Percentiles rank a stretch among this genome's conserved stretches.
Conservation (phyloP, 2,329 filamentous ascomycete genomes). For the Paecilomyces dactylethromorphus region DNA sequence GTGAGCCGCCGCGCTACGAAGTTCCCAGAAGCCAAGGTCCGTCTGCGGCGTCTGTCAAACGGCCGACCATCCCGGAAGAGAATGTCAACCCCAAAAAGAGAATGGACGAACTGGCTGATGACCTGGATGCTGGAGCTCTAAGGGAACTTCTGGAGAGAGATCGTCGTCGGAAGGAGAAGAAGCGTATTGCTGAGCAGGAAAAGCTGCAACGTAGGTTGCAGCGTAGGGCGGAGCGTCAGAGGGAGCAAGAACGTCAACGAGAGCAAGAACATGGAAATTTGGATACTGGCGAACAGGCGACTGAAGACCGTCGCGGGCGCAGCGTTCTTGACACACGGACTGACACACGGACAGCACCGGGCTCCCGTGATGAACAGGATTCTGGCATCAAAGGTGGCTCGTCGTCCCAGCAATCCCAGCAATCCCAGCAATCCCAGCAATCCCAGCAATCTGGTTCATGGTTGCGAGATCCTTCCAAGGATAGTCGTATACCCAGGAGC, state of each 20-base stretch:
- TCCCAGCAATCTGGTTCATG: slow-evolving; percentile 19
- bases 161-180: slow-evolving; percentile 69
- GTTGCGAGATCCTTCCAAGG: slow-evolving; percentile 27
- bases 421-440: too few relatives aligned
- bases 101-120: slow-evolving; percentile 69
- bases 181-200: slow-evolving; percentile 63
- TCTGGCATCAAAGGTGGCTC: slow-evolving; percentile 5
- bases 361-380: slow-evolving; percentile 1
- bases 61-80: slow-evolving; percentile 56
- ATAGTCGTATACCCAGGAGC: slow-evolving; percentile 9
- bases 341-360: slow-evolving; percentile 7
- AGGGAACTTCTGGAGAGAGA: slow-evolving; percentile 89
- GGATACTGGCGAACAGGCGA: slow-evolving; percentile 5
- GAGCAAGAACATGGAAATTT: slow-evolving; percentile 1
- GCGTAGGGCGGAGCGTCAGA: slow-evolving; percentile 47
- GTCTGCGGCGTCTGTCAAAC: slow-evolving; percentile 45
- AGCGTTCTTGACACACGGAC: slow-evolving; percentile 7
- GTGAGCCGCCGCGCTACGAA: slow-evolving; percentile 56
- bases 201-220: slow-evolving; percentile 45
- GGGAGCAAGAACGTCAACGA: slow-evolving; percentile 47
- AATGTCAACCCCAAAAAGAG: slow-evolving; percentile 53
- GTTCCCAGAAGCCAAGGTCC: slow-evolving; percentile 41
- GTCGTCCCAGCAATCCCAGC: slow-evolving; percentile 6
- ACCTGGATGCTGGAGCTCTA: slow-evolving; percentile 75
- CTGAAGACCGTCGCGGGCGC: slow-evolving; percentile 7